Evolutionary conservation across 2,329 filamentous ascomycete species (phyloP).

Genomic region (Talaromyces pinophilus): DNA sequence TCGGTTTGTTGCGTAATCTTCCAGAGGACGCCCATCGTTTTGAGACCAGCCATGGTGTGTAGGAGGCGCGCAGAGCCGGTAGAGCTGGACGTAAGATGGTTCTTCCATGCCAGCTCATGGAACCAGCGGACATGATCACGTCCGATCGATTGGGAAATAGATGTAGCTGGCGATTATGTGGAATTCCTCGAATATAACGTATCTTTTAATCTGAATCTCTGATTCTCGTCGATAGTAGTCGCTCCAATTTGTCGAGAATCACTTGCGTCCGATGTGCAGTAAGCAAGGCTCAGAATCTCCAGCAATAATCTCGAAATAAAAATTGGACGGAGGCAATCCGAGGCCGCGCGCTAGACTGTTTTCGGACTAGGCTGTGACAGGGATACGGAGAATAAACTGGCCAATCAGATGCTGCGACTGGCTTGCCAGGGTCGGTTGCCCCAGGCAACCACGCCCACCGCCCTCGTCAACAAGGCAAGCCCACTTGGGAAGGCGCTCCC

Average conservation of each 20-base stretch:
- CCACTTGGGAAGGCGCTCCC: slow-evolving; percentile 10
- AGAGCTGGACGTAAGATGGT: slow-evolving; percentile 19
- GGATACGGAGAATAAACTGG: slow-evolving; percentile 20
- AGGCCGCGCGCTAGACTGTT: not conserved
- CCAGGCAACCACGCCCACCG: slow-evolving; percentile 19
- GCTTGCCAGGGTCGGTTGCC: slow-evolving; percentile 14
- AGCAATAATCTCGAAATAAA: slow-evolving; percentile 19
- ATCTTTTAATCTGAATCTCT: no score
- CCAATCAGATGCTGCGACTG: slow-evolving; percentile 11
- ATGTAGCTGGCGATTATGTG: not conserved
- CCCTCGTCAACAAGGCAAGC: slow-evolving; percentile 24
- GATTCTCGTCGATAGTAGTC: no score
- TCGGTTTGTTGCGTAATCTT: slow-evolving; percentile 36
- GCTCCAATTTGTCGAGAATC: not conserved
- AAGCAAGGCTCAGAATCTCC: not conserved
- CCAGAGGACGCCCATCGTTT: slow-evolving; percentile 36
- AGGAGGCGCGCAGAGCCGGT: slow-evolving; percentile 19
- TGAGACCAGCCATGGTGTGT: slow-evolving; percentile 30
- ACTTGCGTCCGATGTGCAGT: not conserved
- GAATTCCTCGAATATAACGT: no score
- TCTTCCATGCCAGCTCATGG: slow-evolving; percentile 36
- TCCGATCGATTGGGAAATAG: not conserved
- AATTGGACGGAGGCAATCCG: slow-evolving; percentile 16
- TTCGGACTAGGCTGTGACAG: not conserved
- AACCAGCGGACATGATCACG: slow-evolving; percentile 32